Base-by-base conservation (phyloP, 1,284 basidiomycete genomes). In the Phenoliferia sp. region DNA sequence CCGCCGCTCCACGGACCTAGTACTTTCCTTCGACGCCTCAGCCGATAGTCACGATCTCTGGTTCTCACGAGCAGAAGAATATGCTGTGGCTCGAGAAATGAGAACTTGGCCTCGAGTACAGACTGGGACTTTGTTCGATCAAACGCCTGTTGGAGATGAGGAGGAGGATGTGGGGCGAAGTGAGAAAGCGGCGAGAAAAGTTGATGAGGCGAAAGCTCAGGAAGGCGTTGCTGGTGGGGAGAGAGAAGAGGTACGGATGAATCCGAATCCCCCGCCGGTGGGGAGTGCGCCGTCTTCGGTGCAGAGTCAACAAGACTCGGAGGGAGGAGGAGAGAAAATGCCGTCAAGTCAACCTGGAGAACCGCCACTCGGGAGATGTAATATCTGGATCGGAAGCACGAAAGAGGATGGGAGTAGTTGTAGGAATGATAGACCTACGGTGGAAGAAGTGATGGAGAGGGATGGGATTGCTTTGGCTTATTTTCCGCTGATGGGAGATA, bases 401-500 rank as follows among this genome's bases (percentile, higher is more conserved):
- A 71, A 55, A 4, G 56, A 74, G 12, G 73, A 77, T 26, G 69
- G 70, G 9, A 71, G 71, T 2, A 71, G 77, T 16, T 78, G 80
- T 32, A 75, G 79, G 4, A 74, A 80, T 32, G 80, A 81, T 62
- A 73, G 80, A 12, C 77, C 80, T 5, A 77, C 79, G 34, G 79
- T 81, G 61, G 78, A 79, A 31, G 77, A 79, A 26, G 75, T 82
- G 9, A 73, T 77, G 34, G 61, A 63, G 29, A 73, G 78, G 12
- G 81, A 82, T 67, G 81, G 81, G 19, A 80, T 82, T 64, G 80
- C 79, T 5, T 77, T 82, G n/a, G 80, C 81, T 3, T 80, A 72
- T 57, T 65, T 67, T 36, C 70, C 70, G 0, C 32, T 72, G 15
- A 48, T 78, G 33, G 77, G 79, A 10, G 80, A 80, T 64, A 77